A percentile compares a stretch with the other conserved stretches of the same genome.
Evolutionary conservation across 768 basidiomycete genomes (phyloP).

Genomic region (Lentinus brumalis): DNA sequence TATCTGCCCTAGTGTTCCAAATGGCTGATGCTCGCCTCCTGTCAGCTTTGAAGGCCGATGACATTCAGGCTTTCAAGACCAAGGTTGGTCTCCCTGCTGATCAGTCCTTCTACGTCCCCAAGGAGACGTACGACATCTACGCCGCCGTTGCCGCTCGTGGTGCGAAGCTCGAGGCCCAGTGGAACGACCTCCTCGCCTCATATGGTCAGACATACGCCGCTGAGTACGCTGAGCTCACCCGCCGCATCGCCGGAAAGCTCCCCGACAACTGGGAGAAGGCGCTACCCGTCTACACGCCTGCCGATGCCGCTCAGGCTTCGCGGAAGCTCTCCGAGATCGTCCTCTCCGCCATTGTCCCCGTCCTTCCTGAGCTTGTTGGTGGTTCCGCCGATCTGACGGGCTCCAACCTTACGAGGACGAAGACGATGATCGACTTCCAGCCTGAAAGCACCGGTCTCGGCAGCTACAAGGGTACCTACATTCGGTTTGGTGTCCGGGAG

Average conservation of each 20-base stretch:
- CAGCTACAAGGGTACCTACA: constrained; percentile 82
- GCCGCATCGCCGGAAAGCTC: constrained; percentile 82
- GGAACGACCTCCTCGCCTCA: constrained; percentile 65
- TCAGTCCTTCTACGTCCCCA: constrained; percentile 75
- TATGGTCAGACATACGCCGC: constrained; percentile 81
- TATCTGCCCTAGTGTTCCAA: not conserved
- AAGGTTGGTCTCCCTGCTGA: constrained; percentile 83
- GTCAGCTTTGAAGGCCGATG: constrained; percentile 88
- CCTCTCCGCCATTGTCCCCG: constrained; percentile 71
- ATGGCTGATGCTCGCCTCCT: not conserved
- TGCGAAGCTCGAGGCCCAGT: constrained; percentile 69
- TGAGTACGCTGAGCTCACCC: constrained; percentile 83
- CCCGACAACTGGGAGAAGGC: constrained; percentile 85
- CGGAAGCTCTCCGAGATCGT: constrained; percentile 93
- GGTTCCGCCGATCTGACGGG: constrained; percentile 94
- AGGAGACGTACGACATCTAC: constrained; percentile 72
- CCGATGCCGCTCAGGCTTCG: constrained; percentile 84
- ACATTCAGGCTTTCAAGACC: constrained; percentile 79
- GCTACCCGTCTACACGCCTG: constrained; percentile 82
- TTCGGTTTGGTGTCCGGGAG: constrained; percentile 97
- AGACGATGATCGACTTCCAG: constrained; percentile 88
- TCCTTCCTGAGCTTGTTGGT: constrained; percentile 83
- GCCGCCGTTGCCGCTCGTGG: constrained; percentile 68
- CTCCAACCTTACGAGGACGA: constrained; percentile 88
- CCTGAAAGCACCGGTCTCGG: constrained; percentile 84